Percentiles rank a stretch among this genome's conserved stretches.
These are phyloP conservation scores for Letharia lupina DNA, from an alignment of 495 filamentous ascomycete genomes.

Conservation along the genomic window DNA sequence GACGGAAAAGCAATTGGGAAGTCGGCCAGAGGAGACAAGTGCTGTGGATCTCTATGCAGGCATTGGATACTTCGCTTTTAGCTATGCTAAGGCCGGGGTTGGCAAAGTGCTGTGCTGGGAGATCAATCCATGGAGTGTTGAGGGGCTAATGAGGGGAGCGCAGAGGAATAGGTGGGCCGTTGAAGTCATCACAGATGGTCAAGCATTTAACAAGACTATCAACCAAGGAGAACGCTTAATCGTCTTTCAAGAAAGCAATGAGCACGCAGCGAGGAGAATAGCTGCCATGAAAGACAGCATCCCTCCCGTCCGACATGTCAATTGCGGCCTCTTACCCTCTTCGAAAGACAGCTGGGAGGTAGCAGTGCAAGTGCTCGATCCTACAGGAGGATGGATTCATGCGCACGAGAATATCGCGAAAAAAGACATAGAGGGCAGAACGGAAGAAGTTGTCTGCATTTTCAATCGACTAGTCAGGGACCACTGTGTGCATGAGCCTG, in stretches of 20 bases:
- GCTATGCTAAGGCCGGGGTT: conserved; percentile 63
- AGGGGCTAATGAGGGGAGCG: conserved; percentile 67
- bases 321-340: conserved; percentile 69
- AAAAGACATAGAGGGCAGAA: conserved; percentile 50
- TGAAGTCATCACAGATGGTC: conserved; percentile 38
- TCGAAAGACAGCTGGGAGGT: conserved; percentile 57
- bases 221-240: conserved; percentile 39
- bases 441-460: conserved; percentile 26
- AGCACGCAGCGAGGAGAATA: conserved; percentile 18
- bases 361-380: conserved; percentile 53
- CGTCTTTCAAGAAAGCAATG: conserved; percentile 40
- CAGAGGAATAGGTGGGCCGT: conserved; percentile 56
- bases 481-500: not conserved
- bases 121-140: conserved; percentile 79
- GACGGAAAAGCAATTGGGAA: conserved; percentile 20
- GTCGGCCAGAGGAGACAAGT: conserved; percentile 26
- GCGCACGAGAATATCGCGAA: conserved; percentile 77
- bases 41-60: conserved; percentile 85
- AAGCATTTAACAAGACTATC: conserved; percentile 23
- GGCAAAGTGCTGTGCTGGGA: conserved; percentile 74
- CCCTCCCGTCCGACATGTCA: conserved; percentile 56
- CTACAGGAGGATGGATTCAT: conserved; percentile 61
- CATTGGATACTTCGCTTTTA: conserved; percentile 87
- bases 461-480: conserved; percentile 12
- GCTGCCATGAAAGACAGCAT: conserved; percentile 17